A percentile compares a stretch with the other conserved stretches of the same genome.
phyloP scores from a whole-genome alignment of 192 early-diverging fungal genomes.

The Coemansia biformis region DNA sequence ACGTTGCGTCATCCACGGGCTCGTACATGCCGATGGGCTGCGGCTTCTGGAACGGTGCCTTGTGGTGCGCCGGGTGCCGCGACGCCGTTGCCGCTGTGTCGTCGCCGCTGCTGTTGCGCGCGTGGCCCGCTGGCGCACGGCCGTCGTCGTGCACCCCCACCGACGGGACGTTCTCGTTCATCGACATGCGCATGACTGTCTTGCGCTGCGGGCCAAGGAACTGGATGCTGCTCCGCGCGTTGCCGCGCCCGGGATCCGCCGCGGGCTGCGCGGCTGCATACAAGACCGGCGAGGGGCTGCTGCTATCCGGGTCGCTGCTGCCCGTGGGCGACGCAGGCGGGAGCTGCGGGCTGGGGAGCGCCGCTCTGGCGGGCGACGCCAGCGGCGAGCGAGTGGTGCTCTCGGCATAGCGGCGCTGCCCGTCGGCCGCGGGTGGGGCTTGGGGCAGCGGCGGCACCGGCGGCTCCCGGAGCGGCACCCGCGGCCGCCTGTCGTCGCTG shows the following conservation, averaged over 20 bases:
- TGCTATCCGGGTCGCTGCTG: not conserved
- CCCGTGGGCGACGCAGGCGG: not conserved
- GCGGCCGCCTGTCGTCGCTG: not conserved
- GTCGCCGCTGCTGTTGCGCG: constrained; percentile 10
- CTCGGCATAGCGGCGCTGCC: constrained; percentile 6
- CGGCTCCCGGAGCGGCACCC: not conserved
- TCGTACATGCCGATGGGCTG: constrained; percentile 33
- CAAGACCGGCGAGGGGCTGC: not conserved
- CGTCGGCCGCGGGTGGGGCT: not conserved
- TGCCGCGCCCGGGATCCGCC: not conserved
- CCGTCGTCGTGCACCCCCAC: not conserved
- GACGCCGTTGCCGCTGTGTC: constrained; percentile 9
- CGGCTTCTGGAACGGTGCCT: constrained; percentile 4
- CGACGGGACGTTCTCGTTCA: constrained; percentile 24
- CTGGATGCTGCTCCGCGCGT: constrained; percentile 31
- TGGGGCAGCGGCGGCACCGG: constrained; percentile 14
- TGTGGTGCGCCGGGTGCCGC: constrained; percentile 1
- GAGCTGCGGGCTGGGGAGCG: constrained; percentile 4
- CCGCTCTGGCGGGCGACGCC: not conserved
- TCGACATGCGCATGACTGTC: constrained; percentile 40
- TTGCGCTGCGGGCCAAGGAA: constrained; percentile 41
- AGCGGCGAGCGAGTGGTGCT: not conserved
- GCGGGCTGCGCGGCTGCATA: constrained; percentile 1
- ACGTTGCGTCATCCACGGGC: constrained; percentile 27
- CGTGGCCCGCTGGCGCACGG: constrained; percentile 4